Base-by-base conservation (phyloP, 495 filamentous ascomycete species). In the Astrocystis sublimbata region DNA sequence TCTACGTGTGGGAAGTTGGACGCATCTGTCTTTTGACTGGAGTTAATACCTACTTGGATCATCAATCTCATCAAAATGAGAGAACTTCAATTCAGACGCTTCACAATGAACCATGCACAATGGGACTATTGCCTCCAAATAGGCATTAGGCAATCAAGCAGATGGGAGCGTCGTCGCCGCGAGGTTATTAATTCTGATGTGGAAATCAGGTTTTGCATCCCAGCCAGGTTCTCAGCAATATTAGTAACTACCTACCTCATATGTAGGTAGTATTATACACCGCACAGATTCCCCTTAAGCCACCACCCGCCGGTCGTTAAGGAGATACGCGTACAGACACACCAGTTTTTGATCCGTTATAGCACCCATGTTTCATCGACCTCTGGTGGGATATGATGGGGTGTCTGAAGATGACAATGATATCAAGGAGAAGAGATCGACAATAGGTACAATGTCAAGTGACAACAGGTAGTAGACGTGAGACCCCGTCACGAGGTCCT, bases 261-360 rank as follows among this genome's bases (percentile, higher is more conserved):
- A n/a, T n/a, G n/a, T n/a, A n/a, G n/a, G n/a, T n/a, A 53, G 40
- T 52, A 60, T 35, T 60, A 36, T 60, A 60, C 46, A 60, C n/a
- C n/a, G n/a, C 9, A 24, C 28, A n/a, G 30, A 49, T 7, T 49
- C 3, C 41, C 19, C 55, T n/a, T 19, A 36, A 7, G 45, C 31
- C 19, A 23, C 52, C 46, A 10, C 6, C 47, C 28, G 56, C 31
- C 13, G 8, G 38, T 57, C 54, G n/a, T 9, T 26, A 28, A 24
- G 15, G 15, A 19, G 19, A 17, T 15, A 30, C 26, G 3, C 40
- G 9, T 9, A 6, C 40, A 57, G 24, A 57, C 54, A 35, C 23
- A 17, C 54, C 54, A 21, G 17, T 26, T 57, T 43, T 56, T 45
- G 26, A 35, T 43, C 52, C 30, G 31, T 45, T 33, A 15, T 33